Evolutionary conservation across 495 filamentous ascomycete species (phyloP).

Genomic region (Cercophora newfieldiana): DNA sequence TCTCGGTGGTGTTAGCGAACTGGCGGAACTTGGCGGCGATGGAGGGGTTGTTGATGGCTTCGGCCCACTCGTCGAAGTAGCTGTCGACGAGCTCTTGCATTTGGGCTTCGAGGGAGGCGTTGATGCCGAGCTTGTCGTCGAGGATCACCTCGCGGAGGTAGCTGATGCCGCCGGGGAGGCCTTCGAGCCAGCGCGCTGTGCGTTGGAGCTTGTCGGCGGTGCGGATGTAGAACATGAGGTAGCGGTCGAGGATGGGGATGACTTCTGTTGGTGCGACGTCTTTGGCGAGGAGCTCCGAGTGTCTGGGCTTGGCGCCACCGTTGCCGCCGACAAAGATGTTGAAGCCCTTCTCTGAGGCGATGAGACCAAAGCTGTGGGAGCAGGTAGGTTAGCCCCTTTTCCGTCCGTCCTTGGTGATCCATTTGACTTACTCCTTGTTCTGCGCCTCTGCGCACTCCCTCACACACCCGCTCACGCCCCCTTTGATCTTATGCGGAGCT

Average conservation of each 20-base stretch:
- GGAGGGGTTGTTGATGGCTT: conserved; percentile 70
- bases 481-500: conserved; percentile 91
- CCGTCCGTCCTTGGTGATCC: conserved; percentile 10
- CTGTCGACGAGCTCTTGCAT: conserved; percentile 85
- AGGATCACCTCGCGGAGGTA: conserved; percentile 85
- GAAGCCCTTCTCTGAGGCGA: conserved; percentile 92
- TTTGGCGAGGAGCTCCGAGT: conserved; percentile 86
- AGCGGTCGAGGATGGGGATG: conserved; percentile 84
- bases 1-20: conserved; percentile 83
- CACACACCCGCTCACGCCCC: conserved; percentile 88
- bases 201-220: conserved; percentile 94
- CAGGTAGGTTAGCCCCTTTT: conserved; percentile 13
- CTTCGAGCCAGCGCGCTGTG: conserved; percentile 91
- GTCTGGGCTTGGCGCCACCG: conserved; percentile 83
- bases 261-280: conserved; percentile 87
- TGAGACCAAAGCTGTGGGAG: conserved; percentile 75
- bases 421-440: conserved; percentile 75
- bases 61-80: conserved; percentile 97
- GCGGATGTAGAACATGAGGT: conserved; percentile 94
- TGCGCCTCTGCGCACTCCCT: conserved; percentile 95
- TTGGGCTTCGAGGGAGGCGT: conserved; percentile 80
- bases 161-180: conserved; percentile 79
- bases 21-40: conserved; percentile 75
- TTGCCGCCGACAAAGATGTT: conserved; percentile 95
- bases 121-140: conserved; percentile 87